Evolutionary conservation across 202 grass and related monocot genomes (phyloP).

Genomic region (Setaria italica): DNA sequence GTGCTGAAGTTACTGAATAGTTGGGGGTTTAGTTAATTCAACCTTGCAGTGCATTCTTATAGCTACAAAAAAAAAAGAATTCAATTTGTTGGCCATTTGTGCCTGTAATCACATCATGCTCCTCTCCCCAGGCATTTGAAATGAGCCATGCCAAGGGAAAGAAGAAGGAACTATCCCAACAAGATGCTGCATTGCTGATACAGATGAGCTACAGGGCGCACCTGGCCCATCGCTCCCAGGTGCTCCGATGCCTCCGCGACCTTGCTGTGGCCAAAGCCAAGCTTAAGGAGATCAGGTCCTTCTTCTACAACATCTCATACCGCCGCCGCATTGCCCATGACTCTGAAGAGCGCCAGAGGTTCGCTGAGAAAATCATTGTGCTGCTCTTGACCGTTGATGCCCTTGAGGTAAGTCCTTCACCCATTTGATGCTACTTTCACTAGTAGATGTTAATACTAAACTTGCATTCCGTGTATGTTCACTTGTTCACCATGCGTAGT

Average conservation of each 20-base stretch:
- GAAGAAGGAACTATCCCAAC: constrained; percentile 70
- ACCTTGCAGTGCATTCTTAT: neutral
- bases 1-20: neutral
- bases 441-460: neutral
- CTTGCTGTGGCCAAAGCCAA: constrained; percentile 80
- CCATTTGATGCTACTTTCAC: neutral
- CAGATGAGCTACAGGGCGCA: constrained; percentile 78
- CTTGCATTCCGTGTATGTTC: neutral
- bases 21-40: no score
- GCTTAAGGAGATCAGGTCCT: constrained; percentile 83
- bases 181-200: constrained; percentile 79
- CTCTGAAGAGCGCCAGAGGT: constrained; percentile 72
- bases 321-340: constrained; percentile 50
- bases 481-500: neutral
- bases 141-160: constrained; percentile 66
- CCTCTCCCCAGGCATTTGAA: constrained; percentile 56
- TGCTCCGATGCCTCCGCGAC: constrained; percentile 73
- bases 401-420: constrained; percentile 64
- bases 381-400: constrained; percentile 80
- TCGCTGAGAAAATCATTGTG: constrained; percentile 88
- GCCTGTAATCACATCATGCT: neutral
- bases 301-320: constrained; percentile 85
- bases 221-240: constrained; percentile 78
- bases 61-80: neutral
- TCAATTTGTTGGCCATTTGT: neutral